Percentiles rank a stretch among this genome's conserved stretches.
phyloP scores from a whole-genome alignment of 257 asterid genomes.

The Salvia hispanica region DNA sequence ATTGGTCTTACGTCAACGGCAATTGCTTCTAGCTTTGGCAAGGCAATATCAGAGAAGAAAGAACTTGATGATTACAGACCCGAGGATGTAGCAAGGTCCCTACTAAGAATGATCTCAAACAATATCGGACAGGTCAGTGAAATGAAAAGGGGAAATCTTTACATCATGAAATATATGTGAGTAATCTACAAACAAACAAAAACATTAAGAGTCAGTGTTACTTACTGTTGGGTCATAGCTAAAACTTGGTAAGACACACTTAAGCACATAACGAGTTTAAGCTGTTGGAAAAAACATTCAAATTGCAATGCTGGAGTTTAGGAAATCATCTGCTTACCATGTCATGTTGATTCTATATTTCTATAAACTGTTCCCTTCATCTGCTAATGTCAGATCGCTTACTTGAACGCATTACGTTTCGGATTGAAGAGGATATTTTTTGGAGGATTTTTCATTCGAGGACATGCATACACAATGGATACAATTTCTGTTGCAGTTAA shows the following conservation, averaged over 20 bases:
- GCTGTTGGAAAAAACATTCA: too few species aligned
- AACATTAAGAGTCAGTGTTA: too few species aligned
- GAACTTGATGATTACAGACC: conserved; percentile 72
- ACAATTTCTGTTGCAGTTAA: conserved; percentile 89
- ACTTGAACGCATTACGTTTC: conserved; percentile 78
- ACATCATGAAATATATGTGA: too few species aligned
- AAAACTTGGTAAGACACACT: too few species aligned
- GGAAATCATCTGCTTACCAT: too few species aligned
- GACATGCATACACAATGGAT: conserved; percentile 94
- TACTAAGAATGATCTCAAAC: conserved; percentile 90
- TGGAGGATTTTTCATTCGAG: conserved; percentile 92
- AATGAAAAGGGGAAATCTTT: neutral
- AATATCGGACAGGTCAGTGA: conserved; percentile 83
- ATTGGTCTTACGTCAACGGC: conserved; percentile 83
- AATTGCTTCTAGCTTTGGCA: conserved; percentile 93
- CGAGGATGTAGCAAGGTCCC: conserved; percentile 86
- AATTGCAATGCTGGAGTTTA: too few species aligned
- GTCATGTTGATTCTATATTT: too few species aligned
- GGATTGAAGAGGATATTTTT: conserved; percentile 86
- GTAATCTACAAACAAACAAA: too few species aligned
- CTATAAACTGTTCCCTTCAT: conserved; percentile 1
- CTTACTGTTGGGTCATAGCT: too few species aligned
- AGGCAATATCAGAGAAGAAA: conserved; percentile 69
- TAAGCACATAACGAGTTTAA: too few species aligned
- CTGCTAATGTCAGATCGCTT: conserved; percentile 63